Conservation (phyloP, 225 moss, liverwort and hornwort species). For the Sphagnum contortum region DNA sequence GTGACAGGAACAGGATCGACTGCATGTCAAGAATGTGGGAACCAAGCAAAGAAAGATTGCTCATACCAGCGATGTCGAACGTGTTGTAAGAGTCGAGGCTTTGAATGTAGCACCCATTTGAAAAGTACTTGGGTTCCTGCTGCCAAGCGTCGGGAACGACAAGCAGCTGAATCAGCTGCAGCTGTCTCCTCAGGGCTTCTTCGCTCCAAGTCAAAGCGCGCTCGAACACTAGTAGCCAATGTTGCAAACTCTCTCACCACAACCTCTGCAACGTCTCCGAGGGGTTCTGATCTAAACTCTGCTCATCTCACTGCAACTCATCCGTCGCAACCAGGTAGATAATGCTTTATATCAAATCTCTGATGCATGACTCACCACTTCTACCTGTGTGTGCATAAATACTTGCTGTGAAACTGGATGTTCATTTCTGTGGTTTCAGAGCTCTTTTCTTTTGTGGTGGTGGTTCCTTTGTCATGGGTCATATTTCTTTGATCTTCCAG, state of each 20-base stretch:
- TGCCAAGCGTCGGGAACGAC: conserved; percentile 91
- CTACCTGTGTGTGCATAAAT: too few species aligned
- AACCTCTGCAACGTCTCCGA: conserved; percentile 73
- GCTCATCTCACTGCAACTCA: conserved; percentile 16
- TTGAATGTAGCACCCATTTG: conserved; percentile 83
- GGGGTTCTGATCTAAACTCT: conserved; percentile 84
- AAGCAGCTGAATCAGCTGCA: conserved; percentile 94
- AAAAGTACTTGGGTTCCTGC: conserved; percentile 99
- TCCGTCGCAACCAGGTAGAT: conserved; percentile 28
- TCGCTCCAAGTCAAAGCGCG: conserved; percentile 82
- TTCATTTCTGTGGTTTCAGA: too few species aligned
- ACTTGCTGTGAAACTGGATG: too few species aligned
- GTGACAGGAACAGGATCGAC: conserved; percentile 29
- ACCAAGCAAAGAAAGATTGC: conserved; percentile 98
- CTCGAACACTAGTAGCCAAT: conserved; percentile 61
- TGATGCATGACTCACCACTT: too few species aligned
- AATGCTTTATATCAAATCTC: too few species aligned
- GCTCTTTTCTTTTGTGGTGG: too few species aligned
- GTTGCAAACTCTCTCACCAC: conserved; percentile 71
- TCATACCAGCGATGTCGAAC: conserved; percentile 83
- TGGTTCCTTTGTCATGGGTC: too few species aligned
- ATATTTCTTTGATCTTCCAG: too few species aligned
- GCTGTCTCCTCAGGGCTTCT: conserved; percentile 79
- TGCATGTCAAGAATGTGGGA: conserved; percentile 93
- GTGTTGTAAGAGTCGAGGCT: conserved; percentile 94